Evolutionary conservation across 768 basidiomycete species (phyloP).

Genomic region (Steccherinum ochraceum): DNA sequence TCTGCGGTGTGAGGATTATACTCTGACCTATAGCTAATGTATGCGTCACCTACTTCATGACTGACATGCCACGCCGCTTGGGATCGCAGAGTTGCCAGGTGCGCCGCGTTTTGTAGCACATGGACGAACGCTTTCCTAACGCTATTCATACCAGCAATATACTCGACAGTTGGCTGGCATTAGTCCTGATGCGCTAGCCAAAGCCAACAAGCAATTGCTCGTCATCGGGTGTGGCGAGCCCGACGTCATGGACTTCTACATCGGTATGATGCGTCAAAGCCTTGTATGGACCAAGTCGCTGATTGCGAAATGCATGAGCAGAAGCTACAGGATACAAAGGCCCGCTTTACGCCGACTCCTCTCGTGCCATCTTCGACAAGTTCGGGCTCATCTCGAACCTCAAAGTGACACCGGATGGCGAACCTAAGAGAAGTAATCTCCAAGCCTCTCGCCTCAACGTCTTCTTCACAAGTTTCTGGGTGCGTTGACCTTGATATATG

Average conservation of each 20-base stretch:
- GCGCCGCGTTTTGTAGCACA: background rate
- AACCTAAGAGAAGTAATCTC: conserved; percentile 43
- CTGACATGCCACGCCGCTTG: too few relatives aligned
- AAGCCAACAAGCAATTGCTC: conserved; percentile 35
- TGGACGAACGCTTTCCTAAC: background rate
- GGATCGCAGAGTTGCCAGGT: conserved; percentile 40
- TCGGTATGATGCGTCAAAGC: too few relatives aligned
- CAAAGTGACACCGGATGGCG: conserved; percentile 35
- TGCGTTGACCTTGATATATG: too few relatives aligned
- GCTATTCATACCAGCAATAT: conserved; percentile 35
- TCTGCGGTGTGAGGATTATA: conserved; percentile 60
- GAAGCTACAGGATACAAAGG: conserved; percentile 26
- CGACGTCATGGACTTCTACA: too few relatives aligned
- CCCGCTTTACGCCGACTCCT: conserved; percentile 60
- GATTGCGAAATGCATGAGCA: too few relatives aligned
- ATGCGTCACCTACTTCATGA: too few relatives aligned
- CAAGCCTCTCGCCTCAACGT: conserved; percentile 23
- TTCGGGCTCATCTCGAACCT: conserved; percentile 56
- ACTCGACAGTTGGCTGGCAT: conserved; percentile 40
- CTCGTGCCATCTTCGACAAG: conserved; percentile 46
- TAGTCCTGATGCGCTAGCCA: conserved; percentile 32
- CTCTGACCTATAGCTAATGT: too few relatives aligned
- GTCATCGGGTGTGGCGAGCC: conserved; percentile 61
- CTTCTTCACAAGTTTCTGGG: conserved; percentile 39
- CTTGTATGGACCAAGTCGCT: too few relatives aligned